Conservation (phyloP, 257 asterid genomes). For the Sherardia arvensis region DNA sequence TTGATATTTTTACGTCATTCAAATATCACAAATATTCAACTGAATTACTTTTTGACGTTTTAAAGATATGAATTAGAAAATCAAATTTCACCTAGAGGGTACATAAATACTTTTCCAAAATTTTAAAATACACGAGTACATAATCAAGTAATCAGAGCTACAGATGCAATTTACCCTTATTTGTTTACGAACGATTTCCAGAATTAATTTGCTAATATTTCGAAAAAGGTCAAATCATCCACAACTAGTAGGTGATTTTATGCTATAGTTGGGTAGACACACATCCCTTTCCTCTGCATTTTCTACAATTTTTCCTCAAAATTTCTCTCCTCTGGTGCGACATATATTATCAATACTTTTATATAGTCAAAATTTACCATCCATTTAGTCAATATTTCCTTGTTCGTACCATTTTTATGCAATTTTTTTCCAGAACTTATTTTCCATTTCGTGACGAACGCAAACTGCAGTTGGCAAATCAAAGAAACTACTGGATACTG, state of each 20-base stretch:
- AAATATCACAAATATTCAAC: no score
- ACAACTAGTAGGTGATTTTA: background rate
- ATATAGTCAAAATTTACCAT: background rate
- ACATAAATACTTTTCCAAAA: no score
- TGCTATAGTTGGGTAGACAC: background rate
- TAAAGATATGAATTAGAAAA: no score
- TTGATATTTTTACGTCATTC: no score
- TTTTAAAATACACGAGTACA: no score
- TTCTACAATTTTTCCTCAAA: constrained; percentile 8
- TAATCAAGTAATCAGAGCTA: no score
- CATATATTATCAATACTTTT: background rate
- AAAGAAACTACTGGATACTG: no score
- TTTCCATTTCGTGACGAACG: background rate
- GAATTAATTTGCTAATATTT: background rate
- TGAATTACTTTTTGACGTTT: no score
- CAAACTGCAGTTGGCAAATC: background rate
- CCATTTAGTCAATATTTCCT: background rate
- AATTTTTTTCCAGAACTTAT: no score
- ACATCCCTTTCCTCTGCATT: background rate
- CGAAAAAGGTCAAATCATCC: background rate
- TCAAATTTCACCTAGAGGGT: no score
- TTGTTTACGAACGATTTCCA: no score
- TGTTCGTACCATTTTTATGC: background rate
- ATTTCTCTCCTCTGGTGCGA: background rate
- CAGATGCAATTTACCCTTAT: no score